A percentile compares a stretch with the other conserved stretches of the same genome.
Evolutionary conservation across 2,329 filamentous ascomycete species (phyloP).

Genomic region (Pyricularia grisea): DNA sequence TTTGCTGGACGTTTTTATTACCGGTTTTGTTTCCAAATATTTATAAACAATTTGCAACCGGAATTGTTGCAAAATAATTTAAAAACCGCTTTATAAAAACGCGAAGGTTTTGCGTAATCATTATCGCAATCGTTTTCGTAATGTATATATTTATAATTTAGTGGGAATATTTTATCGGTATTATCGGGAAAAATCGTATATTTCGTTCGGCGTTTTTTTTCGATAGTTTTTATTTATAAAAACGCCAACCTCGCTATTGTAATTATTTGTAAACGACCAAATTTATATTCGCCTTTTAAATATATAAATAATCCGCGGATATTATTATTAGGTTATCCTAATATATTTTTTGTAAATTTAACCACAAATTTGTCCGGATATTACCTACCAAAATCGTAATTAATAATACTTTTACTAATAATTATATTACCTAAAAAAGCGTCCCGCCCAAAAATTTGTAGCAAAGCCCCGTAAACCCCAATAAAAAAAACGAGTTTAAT

Average conservation of each 20-base stretch:
- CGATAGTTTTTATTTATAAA: not conserved
- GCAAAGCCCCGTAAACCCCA: slow-evolving; percentile 28
- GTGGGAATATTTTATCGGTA: not conserved
- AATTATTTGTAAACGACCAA: not conserved
- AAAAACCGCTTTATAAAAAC: not conserved
- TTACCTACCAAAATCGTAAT: slow-evolving; percentile 19
- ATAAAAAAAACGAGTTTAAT: slow-evolving; percentile 25
- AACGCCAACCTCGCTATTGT: not conserved
- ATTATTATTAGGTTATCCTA: not conserved
- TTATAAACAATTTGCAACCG: not conserved
- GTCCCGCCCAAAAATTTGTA: slow-evolving; percentile 5
- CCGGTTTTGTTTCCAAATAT: not conserved
- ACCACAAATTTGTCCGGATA: slow-evolving; percentile 15
- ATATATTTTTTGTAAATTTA: slow-evolving; percentile 12
- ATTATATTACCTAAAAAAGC: slow-evolving; percentile 23
- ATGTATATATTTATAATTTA: not conserved
- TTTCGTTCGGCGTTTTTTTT: not conserved
- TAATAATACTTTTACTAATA: slow-evolving; percentile 18
- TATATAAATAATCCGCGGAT: not conserved
- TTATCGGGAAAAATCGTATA: not conserved
- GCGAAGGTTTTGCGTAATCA: not conserved
- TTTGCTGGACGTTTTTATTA: not conserved
- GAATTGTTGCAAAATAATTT: not conserved
- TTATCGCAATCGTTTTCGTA: not conserved
- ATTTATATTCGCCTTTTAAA: not conserved